These are phyloP conservation scores for Graphiopsis chlorocephala DNA, from an alignment of 2,329 filamentous ascomycete genomes.

Conservation along the genomic window DNA sequence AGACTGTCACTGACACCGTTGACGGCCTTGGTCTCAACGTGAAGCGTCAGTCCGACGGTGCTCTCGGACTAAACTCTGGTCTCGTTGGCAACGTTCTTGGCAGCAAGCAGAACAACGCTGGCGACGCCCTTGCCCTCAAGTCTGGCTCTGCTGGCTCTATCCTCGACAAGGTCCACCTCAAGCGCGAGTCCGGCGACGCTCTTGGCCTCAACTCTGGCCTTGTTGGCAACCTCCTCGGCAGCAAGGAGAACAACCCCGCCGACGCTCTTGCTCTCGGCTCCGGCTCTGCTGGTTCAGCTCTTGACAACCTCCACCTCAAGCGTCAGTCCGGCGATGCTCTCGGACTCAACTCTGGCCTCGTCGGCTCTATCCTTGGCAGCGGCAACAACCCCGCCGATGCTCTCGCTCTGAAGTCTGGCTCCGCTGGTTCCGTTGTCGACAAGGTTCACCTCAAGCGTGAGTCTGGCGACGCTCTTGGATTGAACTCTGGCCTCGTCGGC, in stretches of 20 bases:
- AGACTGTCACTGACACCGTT: not conserved
- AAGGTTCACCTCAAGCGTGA: not conserved
- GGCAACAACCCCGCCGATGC: not conserved
- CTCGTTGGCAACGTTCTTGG: not conserved
- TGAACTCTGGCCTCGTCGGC: not conserved
- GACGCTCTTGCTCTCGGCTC: not conserved
- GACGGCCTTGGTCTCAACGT: not conserved
- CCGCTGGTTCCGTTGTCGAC: not conserved
- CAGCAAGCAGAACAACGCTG: not conserved
- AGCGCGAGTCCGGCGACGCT: not conserved
- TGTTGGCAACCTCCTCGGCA: not conserved
- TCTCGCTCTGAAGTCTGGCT: not conserved
- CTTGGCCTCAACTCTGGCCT: not conserved
- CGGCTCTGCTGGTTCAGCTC: not conserved
- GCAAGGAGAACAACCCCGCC: not conserved
- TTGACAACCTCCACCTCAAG: constrained; percentile 1
- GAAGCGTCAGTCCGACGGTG: not conserved
- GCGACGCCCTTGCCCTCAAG: not conserved
- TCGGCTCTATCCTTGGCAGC: not conserved
- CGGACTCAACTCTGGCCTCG: not conserved
- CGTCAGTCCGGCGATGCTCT: not conserved
- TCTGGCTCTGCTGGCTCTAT: not conserved
- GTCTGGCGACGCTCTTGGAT: not conserved
- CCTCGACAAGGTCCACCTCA: not conserved
- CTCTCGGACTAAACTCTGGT: constrained; percentile 2